Percentiles rank a stretch among this genome's conserved stretches.
Evolutionary conservation across 225 moss, liverwort and hornwort species (phyloP).

Genomic region (Bryoerythrophyllum caledonicum): DNA sequence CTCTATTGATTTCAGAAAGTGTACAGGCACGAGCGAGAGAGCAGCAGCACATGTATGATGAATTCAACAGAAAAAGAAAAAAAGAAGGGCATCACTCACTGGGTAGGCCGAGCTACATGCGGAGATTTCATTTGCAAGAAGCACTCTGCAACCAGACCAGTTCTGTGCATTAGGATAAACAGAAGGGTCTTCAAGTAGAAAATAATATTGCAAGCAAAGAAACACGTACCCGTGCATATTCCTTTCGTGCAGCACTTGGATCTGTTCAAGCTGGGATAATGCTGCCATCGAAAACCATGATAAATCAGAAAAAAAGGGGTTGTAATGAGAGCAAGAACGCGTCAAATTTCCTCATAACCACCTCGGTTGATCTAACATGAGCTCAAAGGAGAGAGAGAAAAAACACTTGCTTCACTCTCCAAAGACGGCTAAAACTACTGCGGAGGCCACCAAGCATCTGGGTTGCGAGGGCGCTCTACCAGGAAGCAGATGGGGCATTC

Average conservation of each 20-base stretch:
- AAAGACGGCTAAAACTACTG: no score
- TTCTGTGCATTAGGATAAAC: slow-evolving; percentile 19
- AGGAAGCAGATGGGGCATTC: slow-evolving; percentile 67
- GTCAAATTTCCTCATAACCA: neutral
- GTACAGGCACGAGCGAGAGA: neutral
- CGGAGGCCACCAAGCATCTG: no score
- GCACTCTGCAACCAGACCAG: slow-evolving; percentile 53
- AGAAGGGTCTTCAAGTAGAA: no score
- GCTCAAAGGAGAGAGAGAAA: no score
- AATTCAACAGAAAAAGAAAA: neutral
- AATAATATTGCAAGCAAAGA: neutral
- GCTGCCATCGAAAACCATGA: slow-evolving; percentile 41
- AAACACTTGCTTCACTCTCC: no score
- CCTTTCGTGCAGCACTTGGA: slow-evolving; percentile 75
- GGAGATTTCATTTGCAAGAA: slow-evolving; percentile 75
- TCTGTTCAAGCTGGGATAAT: slow-evolving; percentile 71
- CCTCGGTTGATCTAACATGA: no score
- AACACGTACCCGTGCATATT: slow-evolving; percentile 60
- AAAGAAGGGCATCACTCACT: slow-evolving; percentile 49
- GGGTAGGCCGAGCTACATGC: slow-evolving; percentile 58
- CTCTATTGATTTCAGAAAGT: neutral
- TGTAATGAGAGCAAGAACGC: neutral
- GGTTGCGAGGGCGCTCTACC: no score
- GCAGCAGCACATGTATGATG: neutral
- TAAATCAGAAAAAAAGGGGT: neutral